A percentile compares a stretch with the other conserved stretches of the same genome.
These are phyloP conservation scores for Scenedesmus sp. DNA, from an alignment of 163 green algal genomes.

Conservation along the genomic window DNA sequence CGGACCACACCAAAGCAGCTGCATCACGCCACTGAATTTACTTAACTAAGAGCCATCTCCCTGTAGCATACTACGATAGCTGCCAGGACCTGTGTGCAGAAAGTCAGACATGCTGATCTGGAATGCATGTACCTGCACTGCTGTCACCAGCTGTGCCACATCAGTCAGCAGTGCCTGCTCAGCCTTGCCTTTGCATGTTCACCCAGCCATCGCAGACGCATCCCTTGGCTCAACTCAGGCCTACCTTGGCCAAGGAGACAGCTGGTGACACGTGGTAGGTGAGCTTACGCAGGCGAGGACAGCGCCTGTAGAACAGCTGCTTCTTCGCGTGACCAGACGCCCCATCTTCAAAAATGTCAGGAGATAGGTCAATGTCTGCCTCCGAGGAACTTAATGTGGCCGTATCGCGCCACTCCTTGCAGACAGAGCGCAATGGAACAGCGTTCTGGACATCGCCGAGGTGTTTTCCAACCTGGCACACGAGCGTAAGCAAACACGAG, in stretches of 20 bases:
- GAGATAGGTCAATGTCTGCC: conserved; percentile 36
- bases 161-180: not conserved
- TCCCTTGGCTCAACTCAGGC: not conserved
- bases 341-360: not conserved
- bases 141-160: not conserved
- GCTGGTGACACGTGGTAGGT: conserved; percentile 46
- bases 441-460: conserved; percentile 37
- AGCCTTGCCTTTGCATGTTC: not conserved
- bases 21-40: no score
- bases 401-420: conserved; percentile 41
- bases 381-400: conserved; percentile 27
- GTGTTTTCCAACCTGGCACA: conserved; percentile 50
- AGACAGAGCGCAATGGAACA: conserved; percentile 46
- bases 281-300: conserved; percentile 36
- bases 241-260: conserved; percentile 37
- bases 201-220: not conserved
- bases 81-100: not conserved
- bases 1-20: no score
- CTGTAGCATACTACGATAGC: not conserved
- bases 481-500: not conserved
- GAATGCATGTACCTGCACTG: not conserved
- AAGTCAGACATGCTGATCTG: not conserved
- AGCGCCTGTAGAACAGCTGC: conserved; percentile 43
- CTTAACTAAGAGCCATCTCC: no score
- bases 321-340: not conserved